Conservation (phyloP, 768 basidiomycete genomes). For the Flagelloscypha sp. region DNA sequence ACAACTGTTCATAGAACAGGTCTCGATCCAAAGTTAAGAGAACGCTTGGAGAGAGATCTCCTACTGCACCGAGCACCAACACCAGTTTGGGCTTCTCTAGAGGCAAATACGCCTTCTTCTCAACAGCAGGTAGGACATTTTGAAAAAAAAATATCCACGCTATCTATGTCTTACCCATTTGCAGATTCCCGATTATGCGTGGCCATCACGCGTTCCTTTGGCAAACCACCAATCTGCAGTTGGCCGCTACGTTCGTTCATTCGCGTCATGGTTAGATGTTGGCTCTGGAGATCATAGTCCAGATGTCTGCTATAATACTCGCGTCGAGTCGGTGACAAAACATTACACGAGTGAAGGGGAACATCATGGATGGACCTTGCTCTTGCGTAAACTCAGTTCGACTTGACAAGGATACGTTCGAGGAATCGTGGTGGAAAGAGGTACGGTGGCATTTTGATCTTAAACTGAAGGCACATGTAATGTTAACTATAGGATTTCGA, state of each 20-base stretch:
- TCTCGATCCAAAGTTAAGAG: too few species aligned
- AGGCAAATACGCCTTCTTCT: constrained; percentile 17
- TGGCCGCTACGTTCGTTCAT: constrained; percentile 19
- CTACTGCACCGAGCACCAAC: constrained; percentile 11
- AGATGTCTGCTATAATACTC: constrained; percentile 19
- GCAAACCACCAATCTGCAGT: too few species aligned
- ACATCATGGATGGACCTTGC: constrained; percentile 10
- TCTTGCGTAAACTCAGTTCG: too few species aligned
- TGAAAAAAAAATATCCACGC: too few species aligned
- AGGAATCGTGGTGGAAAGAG: constrained; percentile 14
- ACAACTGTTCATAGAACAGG: too few species aligned
- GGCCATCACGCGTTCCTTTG: constrained; percentile 12
- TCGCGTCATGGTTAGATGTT: constrained; percentile 14
- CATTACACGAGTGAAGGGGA: constrained; percentile 4
- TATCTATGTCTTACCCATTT: too few species aligned
- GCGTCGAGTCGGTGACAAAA: constrained; percentile 24
- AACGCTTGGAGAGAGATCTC: too few species aligned
- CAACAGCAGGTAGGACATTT: constrained; percentile 22
- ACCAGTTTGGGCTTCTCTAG: constrained; percentile 15
- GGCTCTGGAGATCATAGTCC: constrained; percentile 17
- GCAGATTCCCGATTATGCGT: too few species aligned
- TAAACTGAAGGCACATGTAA: neutral
- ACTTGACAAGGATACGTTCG: constrained; percentile 12
- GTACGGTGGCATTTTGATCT: constrained; percentile 5
- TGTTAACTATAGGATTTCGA: constrained; percentile 11